These are phyloP conservation scores for Solanum piurae DNA, from an alignment of 257 asterid species.

Conservation along the genomic window DNA sequence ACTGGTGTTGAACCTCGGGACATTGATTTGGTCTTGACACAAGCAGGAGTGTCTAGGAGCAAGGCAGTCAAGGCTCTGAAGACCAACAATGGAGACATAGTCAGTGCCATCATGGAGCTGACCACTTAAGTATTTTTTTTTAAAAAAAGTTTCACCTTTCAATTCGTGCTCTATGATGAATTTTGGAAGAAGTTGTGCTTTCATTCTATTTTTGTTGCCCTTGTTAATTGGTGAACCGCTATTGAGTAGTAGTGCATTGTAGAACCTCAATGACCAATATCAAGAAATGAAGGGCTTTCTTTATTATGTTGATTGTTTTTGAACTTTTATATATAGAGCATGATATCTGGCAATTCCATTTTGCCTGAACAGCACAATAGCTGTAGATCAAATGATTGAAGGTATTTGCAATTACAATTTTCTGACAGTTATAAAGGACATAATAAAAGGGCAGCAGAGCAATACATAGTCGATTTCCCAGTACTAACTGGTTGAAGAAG, in stretches of 20 bases:
- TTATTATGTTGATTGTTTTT: background rate
- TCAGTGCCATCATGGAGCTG: conserved; percentile 88
- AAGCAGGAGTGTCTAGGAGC: conserved; percentile 68
- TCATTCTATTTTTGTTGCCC: conserved; percentile 3
- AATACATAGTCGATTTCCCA: background rate
- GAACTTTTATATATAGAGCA: background rate
- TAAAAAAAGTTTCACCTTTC: background rate
- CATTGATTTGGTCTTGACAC: conserved; percentile 84
- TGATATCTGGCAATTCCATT: background rate
- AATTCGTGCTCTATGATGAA: conserved; percentile 2
- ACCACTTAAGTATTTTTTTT: conserved; percentile 27
- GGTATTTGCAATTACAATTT: background rate
- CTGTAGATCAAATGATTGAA: background rate
- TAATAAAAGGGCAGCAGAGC: background rate
- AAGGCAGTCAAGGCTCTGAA: conserved; percentile 87
- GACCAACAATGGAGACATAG: conserved; percentile 70
- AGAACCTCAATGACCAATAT: background rate
- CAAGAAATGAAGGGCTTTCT: background rate
- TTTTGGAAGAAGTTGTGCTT: conserved; percentile 12
- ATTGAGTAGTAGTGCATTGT: background rate
- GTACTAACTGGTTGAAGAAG: background rate
- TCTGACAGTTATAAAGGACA: background rate
- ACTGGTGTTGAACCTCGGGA: conserved; percentile 63
- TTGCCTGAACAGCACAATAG: background rate
- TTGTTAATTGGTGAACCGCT: background rate